Evolutionary conservation across 2,329 filamentous ascomycete genomes (phyloP).

Genomic region (Truncatella angustata): DNA sequence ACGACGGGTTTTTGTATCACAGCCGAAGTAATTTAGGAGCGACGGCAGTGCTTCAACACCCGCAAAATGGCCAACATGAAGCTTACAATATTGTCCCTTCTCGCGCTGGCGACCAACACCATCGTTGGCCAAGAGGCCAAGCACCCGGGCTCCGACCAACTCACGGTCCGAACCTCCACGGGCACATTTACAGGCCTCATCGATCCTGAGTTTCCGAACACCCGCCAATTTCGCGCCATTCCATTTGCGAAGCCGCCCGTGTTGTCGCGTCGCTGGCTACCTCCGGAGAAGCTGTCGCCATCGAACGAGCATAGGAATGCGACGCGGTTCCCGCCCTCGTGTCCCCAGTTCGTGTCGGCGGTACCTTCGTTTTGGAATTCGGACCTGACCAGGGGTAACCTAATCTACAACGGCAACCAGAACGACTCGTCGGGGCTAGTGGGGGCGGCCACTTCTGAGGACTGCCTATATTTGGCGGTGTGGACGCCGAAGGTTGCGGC

Average conservation of each 20-base stretch:
- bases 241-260: constrained; percentile 36
- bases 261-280: constrained; percentile 25
- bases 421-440: constrained; percentile 19
- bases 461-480: constrained; percentile 37
- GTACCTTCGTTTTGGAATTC: constrained; percentile 26
- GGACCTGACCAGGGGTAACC: constrained; percentile 28
- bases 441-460: constrained; percentile 14
- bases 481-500: constrained; percentile 32
- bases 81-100: constrained; percentile 6
- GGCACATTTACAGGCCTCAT: constrained; percentile 32
- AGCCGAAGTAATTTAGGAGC: neutral
- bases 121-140: constrained; percentile 6
- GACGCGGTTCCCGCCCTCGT: constrained; percentile 28
- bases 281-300: constrained; percentile 22
- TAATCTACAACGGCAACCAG: constrained; percentile 30
- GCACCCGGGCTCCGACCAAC: constrained; percentile 7
- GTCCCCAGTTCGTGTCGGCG: constrained; percentile 32
- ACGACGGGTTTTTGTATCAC: neutral
- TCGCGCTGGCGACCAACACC: constrained; percentile 1
- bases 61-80: constrained; percentile 9
- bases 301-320: constrained; percentile 23
- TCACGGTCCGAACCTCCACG: constrained; percentile 29
- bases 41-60: neutral
- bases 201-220: constrained; percentile 28
- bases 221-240: constrained; percentile 35